A percentile compares a stretch with the other conserved stretches of the same genome.
Evolutionary conservation across 176 grass and related monocot species (phyloP).

Genomic region (Eragrostis curvula): DNA sequence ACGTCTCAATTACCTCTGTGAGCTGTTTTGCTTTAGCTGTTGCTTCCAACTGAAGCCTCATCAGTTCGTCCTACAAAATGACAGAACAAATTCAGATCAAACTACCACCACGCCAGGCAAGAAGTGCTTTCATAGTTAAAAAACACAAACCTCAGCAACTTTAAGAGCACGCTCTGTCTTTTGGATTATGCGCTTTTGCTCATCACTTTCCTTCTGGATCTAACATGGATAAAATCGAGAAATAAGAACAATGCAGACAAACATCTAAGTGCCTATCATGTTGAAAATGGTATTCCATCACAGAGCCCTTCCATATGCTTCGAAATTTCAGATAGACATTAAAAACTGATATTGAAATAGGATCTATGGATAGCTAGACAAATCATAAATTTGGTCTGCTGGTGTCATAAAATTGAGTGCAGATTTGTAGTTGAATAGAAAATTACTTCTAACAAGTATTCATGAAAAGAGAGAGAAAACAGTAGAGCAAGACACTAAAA

Average conservation of each 20-base stretch:
- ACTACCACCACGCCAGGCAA: background rate
- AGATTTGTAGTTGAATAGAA: background rate
- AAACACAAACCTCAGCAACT: slow-evolving; percentile 80
- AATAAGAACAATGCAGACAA: slow-evolving; percentile 14
- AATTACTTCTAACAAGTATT: background rate
- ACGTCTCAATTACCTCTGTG: slow-evolving; percentile 62
- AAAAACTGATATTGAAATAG: slow-evolving; percentile 1
- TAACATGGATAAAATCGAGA: slow-evolving; percentile 45
- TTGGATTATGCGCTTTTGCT: slow-evolving; percentile 68
- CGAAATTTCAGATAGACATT: slow-evolving; percentile 11
- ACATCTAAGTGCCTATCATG: background rate
- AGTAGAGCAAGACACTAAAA: slow-evolving; percentile 1
- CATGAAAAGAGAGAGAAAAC: background rate
- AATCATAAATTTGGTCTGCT: background rate
- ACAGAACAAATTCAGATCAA: slow-evolving; percentile 24
- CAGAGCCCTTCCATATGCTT: background rate
- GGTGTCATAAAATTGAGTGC: background rate
- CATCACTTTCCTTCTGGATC: slow-evolving; percentile 79
- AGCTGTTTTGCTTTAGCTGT: slow-evolving; percentile 74
- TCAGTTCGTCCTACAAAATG: slow-evolving; percentile 77
- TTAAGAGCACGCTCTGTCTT: slow-evolving; percentile 94
- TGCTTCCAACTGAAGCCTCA: slow-evolving; percentile 86
- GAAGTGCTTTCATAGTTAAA: background rate
- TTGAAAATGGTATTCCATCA: slow-evolving; percentile 14
- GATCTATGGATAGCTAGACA: background rate